Evolutionary conservation across 2,329 filamentous ascomycete genomes (phyloP).

Genomic region (Alternaria triticina): DNA sequence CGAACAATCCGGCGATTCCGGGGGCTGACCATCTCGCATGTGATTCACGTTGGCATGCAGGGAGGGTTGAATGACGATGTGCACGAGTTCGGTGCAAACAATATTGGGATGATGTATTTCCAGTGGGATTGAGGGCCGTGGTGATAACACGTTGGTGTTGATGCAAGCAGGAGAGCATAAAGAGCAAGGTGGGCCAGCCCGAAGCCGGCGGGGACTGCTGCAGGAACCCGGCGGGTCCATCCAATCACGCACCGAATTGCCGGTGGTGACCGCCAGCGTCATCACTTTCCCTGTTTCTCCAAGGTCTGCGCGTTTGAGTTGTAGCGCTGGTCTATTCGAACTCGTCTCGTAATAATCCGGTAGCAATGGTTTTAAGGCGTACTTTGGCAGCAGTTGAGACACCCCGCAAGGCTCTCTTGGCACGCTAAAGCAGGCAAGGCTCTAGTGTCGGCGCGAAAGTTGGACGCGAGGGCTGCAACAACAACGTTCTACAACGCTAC

Average conservation of each 20-base stretch:
- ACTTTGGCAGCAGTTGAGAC: neutral
- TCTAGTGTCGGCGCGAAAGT: too few species aligned
- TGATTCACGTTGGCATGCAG: neutral
- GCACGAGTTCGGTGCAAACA: neutral
- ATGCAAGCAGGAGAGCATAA: neutral
- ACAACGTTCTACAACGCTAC: too few species aligned
- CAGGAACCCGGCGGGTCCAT: neutral
- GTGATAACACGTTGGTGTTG: neutral
- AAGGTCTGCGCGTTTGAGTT: neutral
- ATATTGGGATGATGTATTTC: neutral
- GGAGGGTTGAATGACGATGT: neutral
- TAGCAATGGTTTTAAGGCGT: neutral
- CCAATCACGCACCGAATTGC: neutral
- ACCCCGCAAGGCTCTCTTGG: neutral
- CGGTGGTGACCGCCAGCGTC: neutral
- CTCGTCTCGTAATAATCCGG: neutral
- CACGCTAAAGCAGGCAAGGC: neutral
- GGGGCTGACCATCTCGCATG: neutral
- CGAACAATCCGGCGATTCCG: neutral
- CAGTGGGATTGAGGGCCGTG: neutral
- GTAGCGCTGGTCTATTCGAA: neutral
- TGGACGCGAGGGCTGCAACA: too few species aligned
- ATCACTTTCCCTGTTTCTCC: neutral
- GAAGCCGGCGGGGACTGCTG: neutral
- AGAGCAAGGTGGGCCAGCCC: neutral